phyloP scores from a whole-genome alignment of 2,329 filamentous ascomycete genomes.

The Hypoxylon sp. region DNA sequence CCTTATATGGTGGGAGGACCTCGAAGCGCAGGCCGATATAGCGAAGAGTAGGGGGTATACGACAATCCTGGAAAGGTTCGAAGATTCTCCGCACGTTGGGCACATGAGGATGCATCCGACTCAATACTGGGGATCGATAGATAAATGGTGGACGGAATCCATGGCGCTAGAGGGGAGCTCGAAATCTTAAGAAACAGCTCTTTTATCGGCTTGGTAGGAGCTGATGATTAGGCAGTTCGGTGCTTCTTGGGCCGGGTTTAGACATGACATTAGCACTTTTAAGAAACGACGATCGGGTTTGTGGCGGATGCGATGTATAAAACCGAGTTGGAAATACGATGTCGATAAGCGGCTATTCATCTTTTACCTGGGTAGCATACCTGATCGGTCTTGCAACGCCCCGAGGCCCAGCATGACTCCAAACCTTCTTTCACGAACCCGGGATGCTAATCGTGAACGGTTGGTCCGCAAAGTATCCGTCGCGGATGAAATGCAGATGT shows the following conservation, averaged over 20 bases:
- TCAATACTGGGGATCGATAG: conserved; percentile 67
- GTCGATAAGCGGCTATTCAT: not conserved
- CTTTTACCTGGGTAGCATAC: too few species aligned
- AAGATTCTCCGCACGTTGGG: conserved; percentile 69
- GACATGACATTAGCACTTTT: not conserved
- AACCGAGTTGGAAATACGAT: not conserved
- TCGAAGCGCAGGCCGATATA: conserved; percentile 64
- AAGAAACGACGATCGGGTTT: too few species aligned
- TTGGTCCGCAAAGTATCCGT: too few species aligned
- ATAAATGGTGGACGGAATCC: conserved; percentile 45
- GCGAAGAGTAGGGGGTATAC: conserved; percentile 62
- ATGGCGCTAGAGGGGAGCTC: conserved; percentile 33
- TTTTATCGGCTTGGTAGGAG: not conserved
- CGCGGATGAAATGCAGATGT: too few species aligned
- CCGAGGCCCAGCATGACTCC: too few species aligned
- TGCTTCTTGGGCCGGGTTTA: not conserved
- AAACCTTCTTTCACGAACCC: too few species aligned
- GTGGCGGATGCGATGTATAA: too few species aligned
- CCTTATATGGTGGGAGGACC: conserved; percentile 66
- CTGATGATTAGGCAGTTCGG: not conserved
- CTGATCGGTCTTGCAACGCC: too few species aligned
- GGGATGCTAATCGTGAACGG: too few species aligned
- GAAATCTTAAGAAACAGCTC: not conserved
- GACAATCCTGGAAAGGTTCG: conserved; percentile 64
- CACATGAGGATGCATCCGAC: conserved; percentile 68